These are phyloP conservation scores for Phytophthora foliorum DNA, from an alignment of 352 stramenopile species.

Conservation along the genomic window DNA sequence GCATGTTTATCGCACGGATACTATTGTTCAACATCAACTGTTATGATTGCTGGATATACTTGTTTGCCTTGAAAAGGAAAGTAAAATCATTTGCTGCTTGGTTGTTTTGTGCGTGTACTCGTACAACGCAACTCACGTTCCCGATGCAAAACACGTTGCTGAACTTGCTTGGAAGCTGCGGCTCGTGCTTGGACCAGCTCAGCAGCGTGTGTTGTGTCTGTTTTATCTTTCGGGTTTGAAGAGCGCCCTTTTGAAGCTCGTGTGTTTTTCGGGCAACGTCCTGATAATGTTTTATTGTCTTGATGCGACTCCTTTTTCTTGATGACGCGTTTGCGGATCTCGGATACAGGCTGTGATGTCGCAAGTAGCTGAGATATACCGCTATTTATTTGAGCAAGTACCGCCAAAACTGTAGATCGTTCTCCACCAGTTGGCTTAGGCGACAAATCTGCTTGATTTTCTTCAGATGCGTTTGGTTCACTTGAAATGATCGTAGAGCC, in stretches of 20 bases:
- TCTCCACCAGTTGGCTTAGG: background rate
- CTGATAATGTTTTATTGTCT: background rate
- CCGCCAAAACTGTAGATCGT: background rate
- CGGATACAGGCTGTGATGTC: background rate
- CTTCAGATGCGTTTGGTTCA: no score
- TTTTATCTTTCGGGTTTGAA: background rate
- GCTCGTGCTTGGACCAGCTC: background rate
- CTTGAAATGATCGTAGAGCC: no score
- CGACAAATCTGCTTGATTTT: background rate
- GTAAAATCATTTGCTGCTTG: no score
- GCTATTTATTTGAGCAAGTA: background rate
- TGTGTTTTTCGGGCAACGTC: background rate
- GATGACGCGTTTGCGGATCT: background rate
- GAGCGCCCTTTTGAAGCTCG: background rate
- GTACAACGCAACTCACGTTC: background rate
- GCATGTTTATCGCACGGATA: no score
- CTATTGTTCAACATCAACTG: no score
- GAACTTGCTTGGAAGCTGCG: background rate
- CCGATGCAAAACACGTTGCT: background rate
- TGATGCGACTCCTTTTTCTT: background rate
- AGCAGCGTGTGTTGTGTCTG: background rate
- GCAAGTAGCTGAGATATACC: background rate
- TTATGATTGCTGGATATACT: no score
- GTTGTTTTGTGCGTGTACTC: background rate
- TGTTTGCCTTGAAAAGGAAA: no score